Conservation (phyloP, 768 basidiomycete genomes). For the Auriscalpium vulgare region DNA sequence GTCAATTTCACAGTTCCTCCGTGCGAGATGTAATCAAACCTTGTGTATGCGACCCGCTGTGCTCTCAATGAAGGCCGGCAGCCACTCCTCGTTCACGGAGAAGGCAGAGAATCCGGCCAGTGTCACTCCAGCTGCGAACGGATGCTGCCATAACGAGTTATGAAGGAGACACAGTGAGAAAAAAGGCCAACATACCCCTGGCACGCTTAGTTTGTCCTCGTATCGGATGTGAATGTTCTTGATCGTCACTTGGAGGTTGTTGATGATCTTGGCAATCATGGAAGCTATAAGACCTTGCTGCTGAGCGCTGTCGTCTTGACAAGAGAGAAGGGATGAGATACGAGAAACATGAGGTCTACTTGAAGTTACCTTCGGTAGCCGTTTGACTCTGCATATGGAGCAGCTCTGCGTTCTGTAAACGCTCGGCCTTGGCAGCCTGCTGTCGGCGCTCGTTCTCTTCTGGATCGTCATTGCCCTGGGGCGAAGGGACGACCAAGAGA, state of each 20-base stretch:
- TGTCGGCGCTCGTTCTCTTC: slow-evolving; percentile 79
- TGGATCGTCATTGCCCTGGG: slow-evolving; percentile 58
- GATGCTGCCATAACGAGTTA: slow-evolving; percentile 51
- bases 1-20: too few species aligned
- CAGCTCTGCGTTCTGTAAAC: slow-evolving; percentile 81
- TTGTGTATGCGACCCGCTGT: slow-evolving; percentile 85
- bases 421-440: slow-evolving; percentile 83
- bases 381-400: slow-evolving; percentile 59
- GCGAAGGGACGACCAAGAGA: slow-evolving; percentile 81
- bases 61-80: slow-evolving; percentile 88
- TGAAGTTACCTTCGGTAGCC: slow-evolving; percentile 37
- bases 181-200: slow-evolving; percentile 52
- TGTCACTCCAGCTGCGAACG: slow-evolving; percentile 88
- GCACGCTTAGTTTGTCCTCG: slow-evolving; percentile 90
- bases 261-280: slow-evolving; percentile 81
- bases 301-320: slow-evolving; percentile 38
- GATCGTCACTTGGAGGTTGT: slow-evolving; percentile 93
- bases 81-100: slow-evolving; percentile 85
- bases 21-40: slow-evolving; percentile 28
- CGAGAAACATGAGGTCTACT: not conserved
- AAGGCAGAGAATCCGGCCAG: slow-evolving; percentile 80
- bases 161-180: not conserved
- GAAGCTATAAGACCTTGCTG: slow-evolving; percentile 81
- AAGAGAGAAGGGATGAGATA: slow-evolving; percentile 2
- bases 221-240: slow-evolving; percentile 96